A percentile compares a stretch with the other conserved stretches of the same genome.
phyloP scores from a whole-genome alignment of 495 filamentous ascomycete genomes.

The Lepidopterella palustris region DNA sequence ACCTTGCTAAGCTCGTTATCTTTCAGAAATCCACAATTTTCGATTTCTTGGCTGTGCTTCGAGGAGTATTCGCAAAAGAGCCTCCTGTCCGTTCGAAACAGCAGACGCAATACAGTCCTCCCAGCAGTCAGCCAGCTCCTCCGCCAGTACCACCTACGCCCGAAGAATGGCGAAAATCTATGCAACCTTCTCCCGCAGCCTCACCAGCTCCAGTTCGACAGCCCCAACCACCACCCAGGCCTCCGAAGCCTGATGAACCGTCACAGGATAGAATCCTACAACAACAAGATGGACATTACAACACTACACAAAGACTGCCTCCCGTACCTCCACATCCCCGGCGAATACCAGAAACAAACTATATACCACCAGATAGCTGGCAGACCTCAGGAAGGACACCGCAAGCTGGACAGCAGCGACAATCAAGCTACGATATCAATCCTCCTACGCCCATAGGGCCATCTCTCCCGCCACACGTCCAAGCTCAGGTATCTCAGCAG shows the following conservation, averaged over 20 bases:
- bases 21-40: constrained; percentile 69
- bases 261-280: constrained; percentile 16
- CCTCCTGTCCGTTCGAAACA: constrained; percentile 78
- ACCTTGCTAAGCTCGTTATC: not conserved
- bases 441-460: constrained; percentile 5
- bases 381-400: constrained; percentile 8
- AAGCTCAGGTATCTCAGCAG: constrained; percentile 9
- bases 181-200: constrained; percentile 33
- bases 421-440: constrained; percentile 17
- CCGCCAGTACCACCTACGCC: constrained; percentile 68
- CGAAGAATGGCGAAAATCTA: constrained; percentile 47
- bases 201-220: constrained; percentile 38
- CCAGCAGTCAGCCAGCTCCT: constrained; percentile 42
- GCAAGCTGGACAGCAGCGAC: constrained; percentile 10
- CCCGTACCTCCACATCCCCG: constrained; percentile 26
- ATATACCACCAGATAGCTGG: constrained; percentile 10
- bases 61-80: constrained; percentile 88
- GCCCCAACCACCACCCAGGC: constrained; percentile 36
- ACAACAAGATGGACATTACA: constrained; percentile 18
- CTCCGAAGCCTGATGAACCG: constrained; percentile 33
- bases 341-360: constrained; percentile 4
- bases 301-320: constrained; percentile 18
- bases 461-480: constrained; percentile 13
- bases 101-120: constrained; percentile 38
- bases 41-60: constrained; percentile 74